Base-by-base conservation (phyloP, 139 green algal species). In the Chlorella sp. region DNA sequence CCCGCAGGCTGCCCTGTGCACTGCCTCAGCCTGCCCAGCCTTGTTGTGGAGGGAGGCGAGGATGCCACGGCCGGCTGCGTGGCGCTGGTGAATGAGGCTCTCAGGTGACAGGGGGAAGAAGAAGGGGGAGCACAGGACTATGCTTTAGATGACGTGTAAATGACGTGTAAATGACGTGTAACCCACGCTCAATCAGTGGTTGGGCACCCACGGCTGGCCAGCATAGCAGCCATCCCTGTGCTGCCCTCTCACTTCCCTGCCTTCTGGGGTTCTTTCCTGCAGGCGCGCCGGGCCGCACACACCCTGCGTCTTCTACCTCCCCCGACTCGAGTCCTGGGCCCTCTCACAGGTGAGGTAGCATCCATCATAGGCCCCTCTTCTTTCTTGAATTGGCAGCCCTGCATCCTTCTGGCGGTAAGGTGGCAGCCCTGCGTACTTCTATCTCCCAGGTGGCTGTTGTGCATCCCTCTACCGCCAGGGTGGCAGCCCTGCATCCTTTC, bases 1-100 rank as follows among this genome's bases (percentile, higher is more conserved):
- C 1, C 30, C 40, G 32, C 64, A 86, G 89, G 89, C 53, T 92
- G 85, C 87, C 76, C 80, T 2, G 66, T 93, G 73, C 88, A 91
- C 57, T 86, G 75, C 60, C n/a, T 94, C 85, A 94, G 89, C 82
- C 82, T 94, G 85, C 91, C 90, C 34, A 81, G 91, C 42, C 61
- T 92, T 3, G 71, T 95, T 18, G 69, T 79, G 11, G 91, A 82
- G 24, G 91, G 92, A 26, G 87, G 76, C 1, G 88, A 90, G 2
- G 92, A 94, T 21, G 79, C 79, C 4, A 30, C 88, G 14, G 61
- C 66, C 0, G 91, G 87, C 57, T 82, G 60, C 24, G 87, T 92
- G 61, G 26, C 53, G 18, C 53, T 92, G 14, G 86, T 90, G 9
- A 14, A 11, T 0, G 90, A 90, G 30, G 80, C 88, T 24, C 39